Conservation (phyloP, 441 rosid genomes). For the Erysimum cheiri region DNA sequence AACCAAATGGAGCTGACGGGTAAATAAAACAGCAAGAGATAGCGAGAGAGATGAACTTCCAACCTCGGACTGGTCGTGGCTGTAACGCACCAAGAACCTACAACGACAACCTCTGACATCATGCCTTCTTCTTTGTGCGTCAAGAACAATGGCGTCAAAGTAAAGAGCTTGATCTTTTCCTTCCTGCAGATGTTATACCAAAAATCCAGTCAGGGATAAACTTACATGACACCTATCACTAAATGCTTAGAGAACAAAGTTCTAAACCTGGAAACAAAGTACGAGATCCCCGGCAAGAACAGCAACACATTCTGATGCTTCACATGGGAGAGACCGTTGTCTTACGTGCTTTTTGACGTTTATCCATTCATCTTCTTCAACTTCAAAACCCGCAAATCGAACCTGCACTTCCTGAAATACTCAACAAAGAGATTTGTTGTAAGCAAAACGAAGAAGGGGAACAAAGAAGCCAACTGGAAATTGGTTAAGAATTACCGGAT, state of each 20-base stretch:
- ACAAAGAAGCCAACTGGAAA: slow-evolving; percentile 14
- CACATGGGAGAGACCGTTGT: slow-evolving; percentile 97
- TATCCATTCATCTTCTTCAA: slow-evolving; percentile 97
- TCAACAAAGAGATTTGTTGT: slow-evolving; percentile 24
- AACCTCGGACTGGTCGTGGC: slow-evolving; percentile 98
- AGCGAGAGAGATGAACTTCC: slow-evolving; percentile 35
- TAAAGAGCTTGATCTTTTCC: slow-evolving; percentile 99
- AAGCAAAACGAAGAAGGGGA: slow-evolving; percentile 21
- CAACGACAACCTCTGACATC: slow-evolving; percentile 99
- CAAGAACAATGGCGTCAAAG: slow-evolving; percentile 95
- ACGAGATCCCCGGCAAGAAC: slow-evolving; percentile 97
- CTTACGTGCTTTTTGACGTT: slow-evolving; percentile 81
- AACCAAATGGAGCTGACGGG: slow-evolving; percentile 23
- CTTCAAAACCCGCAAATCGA: slow-evolving; percentile 94
- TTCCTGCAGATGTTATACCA: slow-evolving; percentile 64
- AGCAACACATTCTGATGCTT: slow-evolving; percentile 97
- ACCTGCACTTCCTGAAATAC: slow-evolving; percentile 86
- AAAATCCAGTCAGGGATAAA: slow-evolving; percentile 13
- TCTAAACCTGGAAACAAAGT: slow-evolving; percentile 92
- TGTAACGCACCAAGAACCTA: slow-evolving; percentile 95
- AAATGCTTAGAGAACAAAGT: slow-evolving; percentile 12
- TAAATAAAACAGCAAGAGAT: slow-evolving; percentile 8
- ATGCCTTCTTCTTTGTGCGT: slow-evolving; percentile 96
- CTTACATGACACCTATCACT: slow-evolving; percentile 20
- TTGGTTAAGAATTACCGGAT: slow-evolving; percentile 63